Base-by-base conservation (phyloP, 768 basidiomycete species). In the Flagelloscypha sp. region DNA sequence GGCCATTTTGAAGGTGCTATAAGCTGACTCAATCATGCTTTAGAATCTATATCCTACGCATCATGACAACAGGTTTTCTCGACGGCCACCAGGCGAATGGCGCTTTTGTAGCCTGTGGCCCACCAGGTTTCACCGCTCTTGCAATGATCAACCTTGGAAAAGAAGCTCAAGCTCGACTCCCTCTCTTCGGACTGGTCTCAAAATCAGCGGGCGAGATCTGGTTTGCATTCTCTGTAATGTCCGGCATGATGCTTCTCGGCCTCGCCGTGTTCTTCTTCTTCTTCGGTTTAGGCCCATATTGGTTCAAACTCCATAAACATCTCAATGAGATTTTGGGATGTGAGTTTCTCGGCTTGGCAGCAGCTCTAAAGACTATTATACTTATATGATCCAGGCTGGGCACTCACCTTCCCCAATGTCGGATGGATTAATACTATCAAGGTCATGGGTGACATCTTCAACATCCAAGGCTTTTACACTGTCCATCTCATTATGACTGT, bases 81-180 rank as follows among this genome's bases (percentile, higher is more conserved):
- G 57, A 66, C 30, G 65, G 66, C 8, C 67, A 65, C 45, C 66
- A 68, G 38, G 68, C 68, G 5, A 68, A 65, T 35, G 63, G 63
- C 11, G 66, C 68, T 3, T 69, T 71, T 43, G 59, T 71, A 21
- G 65, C 63, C 21, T 63, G 61, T 36, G 68, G 68, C 3, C 69
- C 68, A 6, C 68, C 68, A 9, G 67, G 68, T 2, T 71, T 71
- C 46, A 71, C 67, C 2, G 67, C 69, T 1, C 54, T 69, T 18
- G 65, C 67, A 0, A 53, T 69, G 21, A 58, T 71, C 41, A 63
- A 63, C 33, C 58, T 71, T 7, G 68, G 64, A n/a, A 50, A 47
- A 13, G 46, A 51, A 3, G 59, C 66, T 1, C 38, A 43, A 19
- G 44, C n/a, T n/a, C n/a, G n/a, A n/a, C n/a, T 68, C 10, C 51